Percentiles rank a stretch among this genome's conserved stretches.
phyloP scores from a whole-genome alignment of 371 early-diverging fungal species.

The Zopfochytrium polystomum region DNA sequence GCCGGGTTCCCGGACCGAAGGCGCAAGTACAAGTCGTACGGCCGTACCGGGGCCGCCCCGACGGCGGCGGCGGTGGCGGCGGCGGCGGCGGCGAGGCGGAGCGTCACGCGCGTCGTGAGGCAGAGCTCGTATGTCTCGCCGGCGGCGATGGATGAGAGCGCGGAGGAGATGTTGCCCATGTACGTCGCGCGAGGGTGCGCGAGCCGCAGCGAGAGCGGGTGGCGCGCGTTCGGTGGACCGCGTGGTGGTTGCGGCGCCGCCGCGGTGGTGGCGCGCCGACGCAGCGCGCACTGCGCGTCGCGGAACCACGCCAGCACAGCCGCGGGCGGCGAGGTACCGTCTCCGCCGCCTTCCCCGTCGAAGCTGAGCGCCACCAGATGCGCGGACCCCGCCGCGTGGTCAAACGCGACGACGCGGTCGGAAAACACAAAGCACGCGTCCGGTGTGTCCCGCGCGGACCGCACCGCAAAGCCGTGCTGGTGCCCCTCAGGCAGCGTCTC shows the following conservation, averaged over 20 bases:
- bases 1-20: constrained; percentile 81
- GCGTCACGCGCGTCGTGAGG: constrained; percentile 75
- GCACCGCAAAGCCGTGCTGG: constrained; percentile 31
- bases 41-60: too few species aligned
- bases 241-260: too few species aligned
- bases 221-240: not conserved
- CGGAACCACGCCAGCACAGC: constrained; percentile 3
- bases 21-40: constrained; percentile 60
- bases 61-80: constrained; percentile 3
- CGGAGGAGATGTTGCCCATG: constrained; percentile 58
- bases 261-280: not conserved
- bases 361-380: constrained; percentile 39
- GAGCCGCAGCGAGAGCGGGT: constrained; percentile 48
- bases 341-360: too few species aligned
- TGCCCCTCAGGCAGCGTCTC: constrained; percentile 58
- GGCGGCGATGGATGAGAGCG: constrained; percentile 65
- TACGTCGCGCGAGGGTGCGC: constrained; percentile 57
- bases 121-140: constrained; percentile 96
- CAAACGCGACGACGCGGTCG: constrained; percentile 75
- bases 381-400: constrained; percentile 48
- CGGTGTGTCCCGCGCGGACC: constrained; percentile 46
- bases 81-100: not conserved
- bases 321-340: too few species aligned
- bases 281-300: not conserved
- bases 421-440: constrained; percentile 83